These are phyloP conservation scores for Fusarium duplospermum DNA, from an alignment of 2,329 filamentous ascomycete species.

Conservation along the genomic window DNA sequence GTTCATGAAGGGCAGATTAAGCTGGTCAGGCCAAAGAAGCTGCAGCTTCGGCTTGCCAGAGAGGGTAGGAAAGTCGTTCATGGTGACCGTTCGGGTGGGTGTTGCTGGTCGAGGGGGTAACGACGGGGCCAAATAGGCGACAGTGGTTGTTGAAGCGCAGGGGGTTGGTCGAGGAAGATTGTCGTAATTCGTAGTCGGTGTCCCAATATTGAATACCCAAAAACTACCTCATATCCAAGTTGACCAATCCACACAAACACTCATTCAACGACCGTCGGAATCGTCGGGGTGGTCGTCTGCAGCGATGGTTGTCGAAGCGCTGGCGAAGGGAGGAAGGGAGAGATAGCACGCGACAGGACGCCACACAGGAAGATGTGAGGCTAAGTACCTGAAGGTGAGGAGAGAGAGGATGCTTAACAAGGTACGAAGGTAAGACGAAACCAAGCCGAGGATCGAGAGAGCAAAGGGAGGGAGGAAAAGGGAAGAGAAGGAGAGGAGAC, in stretches of 20 bases:
- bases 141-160: constrained; percentile 17
- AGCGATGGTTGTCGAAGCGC: constrained; percentile 39
- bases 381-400: constrained; percentile 24
- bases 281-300: constrained; percentile 37
- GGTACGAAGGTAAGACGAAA: constrained; percentile 35
- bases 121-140: constrained; percentile 4
- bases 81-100: constrained; percentile 38
- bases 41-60: constrained; percentile 57
- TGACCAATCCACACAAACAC: constrained; percentile 35
- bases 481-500: constrained; percentile 37
- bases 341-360: constrained; percentile 40
- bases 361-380: constrained; percentile 37
- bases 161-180: constrained; percentile 28
- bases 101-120: constrained; percentile 19
- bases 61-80: constrained; percentile 54
- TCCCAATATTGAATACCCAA: constrained; percentile 50
- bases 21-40: constrained; percentile 54
- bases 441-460: constrained; percentile 38
- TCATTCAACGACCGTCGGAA: constrained; percentile 31
- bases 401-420: constrained; percentile 30
- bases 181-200: constrained; percentile 35
- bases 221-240: constrained; percentile 52
- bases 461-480: constrained; percentile 24
- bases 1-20: constrained; percentile 57
- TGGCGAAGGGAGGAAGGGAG: constrained; percentile 31